Evolutionary conservation across 192 early-diverging fungal species (phyloP).

Genomic region (Chytriomyces sp.): DNA sequence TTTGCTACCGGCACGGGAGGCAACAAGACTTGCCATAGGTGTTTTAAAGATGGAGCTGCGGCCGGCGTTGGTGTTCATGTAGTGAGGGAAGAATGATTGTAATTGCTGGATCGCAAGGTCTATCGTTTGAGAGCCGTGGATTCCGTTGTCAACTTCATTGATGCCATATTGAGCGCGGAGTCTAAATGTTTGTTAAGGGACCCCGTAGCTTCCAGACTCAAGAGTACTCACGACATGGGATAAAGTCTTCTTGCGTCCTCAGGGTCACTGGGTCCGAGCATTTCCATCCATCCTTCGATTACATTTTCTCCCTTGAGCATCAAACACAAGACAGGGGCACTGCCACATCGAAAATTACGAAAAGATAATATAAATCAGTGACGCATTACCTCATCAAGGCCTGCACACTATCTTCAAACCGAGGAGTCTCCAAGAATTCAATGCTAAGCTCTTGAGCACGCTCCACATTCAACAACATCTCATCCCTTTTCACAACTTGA

Average conservation of each 20-base stretch:
- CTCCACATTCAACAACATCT: constrained; percentile 41
- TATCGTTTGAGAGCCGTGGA: constrained; percentile 54
- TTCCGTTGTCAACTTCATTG: constrained; percentile 48
- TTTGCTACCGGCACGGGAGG: constrained; percentile 12
- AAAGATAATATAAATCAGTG: background rate
- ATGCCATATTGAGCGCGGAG: constrained; percentile 58
- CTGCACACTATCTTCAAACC: constrained; percentile 41
- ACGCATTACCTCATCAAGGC: constrained; percentile 45
- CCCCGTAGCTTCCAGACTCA: too few relatives aligned
- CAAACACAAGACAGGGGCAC: constrained; percentile 42
- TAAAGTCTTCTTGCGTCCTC: constrained; percentile 32
- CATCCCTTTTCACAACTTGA: constrained; percentile 51
- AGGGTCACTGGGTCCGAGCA: constrained; percentile 58
- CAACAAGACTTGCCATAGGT: background rate
- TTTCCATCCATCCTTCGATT: constrained; percentile 51
- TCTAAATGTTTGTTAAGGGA: constrained; percentile 13
- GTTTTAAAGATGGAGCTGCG: constrained; percentile 28
- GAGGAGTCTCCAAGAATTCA: constrained; percentile 34
- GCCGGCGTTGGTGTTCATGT: constrained; percentile 10
- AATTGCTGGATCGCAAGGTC: constrained; percentile 50
- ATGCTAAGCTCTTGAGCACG: constrained; percentile 46
- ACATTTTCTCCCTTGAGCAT: constrained; percentile 56
- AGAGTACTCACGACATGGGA: constrained; percentile 45
- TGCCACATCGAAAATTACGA: constrained; percentile 4
- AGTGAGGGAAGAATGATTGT: constrained; percentile 50